phyloP scores from a whole-genome alignment of 108 stramenopile species.

The Skeletonema marinoi region DNA sequence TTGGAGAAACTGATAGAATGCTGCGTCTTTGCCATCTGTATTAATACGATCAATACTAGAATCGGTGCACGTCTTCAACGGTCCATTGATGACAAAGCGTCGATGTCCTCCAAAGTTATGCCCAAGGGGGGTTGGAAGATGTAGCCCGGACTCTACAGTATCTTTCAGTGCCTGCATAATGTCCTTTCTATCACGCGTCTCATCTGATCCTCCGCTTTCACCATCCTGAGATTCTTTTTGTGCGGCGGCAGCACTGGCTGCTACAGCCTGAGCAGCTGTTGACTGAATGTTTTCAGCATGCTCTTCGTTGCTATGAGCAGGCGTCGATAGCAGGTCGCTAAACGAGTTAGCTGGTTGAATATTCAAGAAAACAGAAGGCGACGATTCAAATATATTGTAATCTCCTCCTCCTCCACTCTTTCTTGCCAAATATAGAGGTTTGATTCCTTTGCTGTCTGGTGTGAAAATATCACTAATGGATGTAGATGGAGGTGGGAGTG shows the following conservation, averaged over 20 bases:
- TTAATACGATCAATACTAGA: not conserved
- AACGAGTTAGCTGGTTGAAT: not conserved
- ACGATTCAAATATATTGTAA: not conserved
- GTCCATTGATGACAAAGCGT: not conserved
- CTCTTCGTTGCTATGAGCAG: not conserved
- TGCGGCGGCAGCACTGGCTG: not conserved
- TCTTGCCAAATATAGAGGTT: not conserved
- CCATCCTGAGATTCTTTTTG: too few species aligned
- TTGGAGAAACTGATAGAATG: constrained; percentile 19
- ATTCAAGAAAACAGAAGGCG: not conserved
- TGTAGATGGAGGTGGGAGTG: not conserved
- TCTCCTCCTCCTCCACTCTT: not conserved
- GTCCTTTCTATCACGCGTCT: not conserved
- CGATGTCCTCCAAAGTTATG: not conserved
- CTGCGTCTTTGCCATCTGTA: not conserved
- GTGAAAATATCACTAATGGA: not conserved
- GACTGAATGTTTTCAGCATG: not conserved
- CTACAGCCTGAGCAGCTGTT: not conserved
- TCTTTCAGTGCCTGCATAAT: not conserved
- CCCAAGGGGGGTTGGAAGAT: not conserved
- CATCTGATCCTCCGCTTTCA: not conserved
- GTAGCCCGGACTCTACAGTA: not conserved
- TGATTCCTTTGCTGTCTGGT: not conserved
- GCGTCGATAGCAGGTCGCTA: not conserved
- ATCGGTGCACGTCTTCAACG: not conserved